Base-by-base conservation (phyloP, 331 rosid genomes). In the Arachis monticola region DNA sequence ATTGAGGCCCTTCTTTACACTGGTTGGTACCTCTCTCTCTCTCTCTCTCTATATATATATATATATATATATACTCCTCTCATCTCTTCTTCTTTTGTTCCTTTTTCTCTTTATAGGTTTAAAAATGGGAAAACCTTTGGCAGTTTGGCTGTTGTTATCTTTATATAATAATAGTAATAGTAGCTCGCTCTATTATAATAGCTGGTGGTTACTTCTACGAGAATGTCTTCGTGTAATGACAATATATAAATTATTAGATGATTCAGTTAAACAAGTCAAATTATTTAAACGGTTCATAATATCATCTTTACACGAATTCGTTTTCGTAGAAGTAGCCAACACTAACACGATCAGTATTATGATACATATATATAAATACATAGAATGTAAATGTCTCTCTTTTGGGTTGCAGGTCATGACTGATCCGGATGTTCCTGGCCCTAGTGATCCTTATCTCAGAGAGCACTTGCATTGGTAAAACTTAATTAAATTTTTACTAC, bases 371-470 rank as follows among this genome's bases (percentile, higher is more conserved):
- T 22, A n/a, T n/a, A n/a, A n/a, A 22, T 22, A 22, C 27, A 1
- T 22, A 22, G 27, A 67, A 66, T 40, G 57, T 65, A 59, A 59
- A 73, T 72, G 75, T 76, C 63, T 62, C 46, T 32, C 58, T 69
- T 65, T 60, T 45, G 13, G 3, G 35, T 41, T 75, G 69, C 79
- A 90, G 93, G 80, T 90, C 46, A 85, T 90, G 93, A 90, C 93
- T 47, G 96, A 90, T 76, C 93, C 96, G 5, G 93, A 90, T 85
- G 96, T 88, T 78, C 96, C 96, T n/a, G 96, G 96, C 77, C 96
- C 96, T 41, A 90, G 96, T 85, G 96, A 90, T 70, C 96, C 96
- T 44, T 90, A 83, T 66, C 83, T 90, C n/a, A 83, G 88, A 83
- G 96, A 90, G 72, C 96, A 88, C 84, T 80, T 90, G 72, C 96